A percentile compares a stretch with the other conserved stretches of the same genome.
phyloP scores from a whole-genome alignment of 306 rosid genomes.

The Lathyrus sativus region DNA sequence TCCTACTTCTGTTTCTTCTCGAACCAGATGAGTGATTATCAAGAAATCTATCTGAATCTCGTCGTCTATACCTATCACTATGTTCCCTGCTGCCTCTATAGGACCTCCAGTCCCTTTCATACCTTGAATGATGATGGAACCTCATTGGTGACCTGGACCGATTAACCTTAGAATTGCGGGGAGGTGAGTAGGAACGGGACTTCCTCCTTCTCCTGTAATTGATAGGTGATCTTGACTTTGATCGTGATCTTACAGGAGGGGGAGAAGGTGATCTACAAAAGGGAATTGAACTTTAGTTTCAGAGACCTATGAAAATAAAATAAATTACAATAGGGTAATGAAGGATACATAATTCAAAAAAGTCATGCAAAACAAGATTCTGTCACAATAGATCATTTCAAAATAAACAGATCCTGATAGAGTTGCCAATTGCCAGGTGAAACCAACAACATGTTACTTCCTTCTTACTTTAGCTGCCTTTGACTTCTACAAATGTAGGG shows the following conservation, averaged over 20 bases:
- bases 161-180: slow-evolving; percentile 59
- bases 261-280: slow-evolving; percentile 76
- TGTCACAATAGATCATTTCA: slow-evolving; percentile 13
- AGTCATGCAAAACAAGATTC: slow-evolving; percentile 4
- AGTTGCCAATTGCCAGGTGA: neutral
- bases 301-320: slow-evolving; percentile 23
- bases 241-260: slow-evolving; percentile 56
- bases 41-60: slow-evolving; percentile 66
- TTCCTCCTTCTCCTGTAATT: slow-evolving; percentile 66
- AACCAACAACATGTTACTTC: slow-evolving; percentile 10
- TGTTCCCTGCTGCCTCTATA: slow-evolving; percentile 69
- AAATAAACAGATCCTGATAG: slow-evolving; percentile 19
- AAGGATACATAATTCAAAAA: neutral
- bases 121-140: slow-evolving; percentile 53
- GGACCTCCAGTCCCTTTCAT: slow-evolving; percentile 62
- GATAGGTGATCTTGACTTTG: slow-evolving; percentile 88
- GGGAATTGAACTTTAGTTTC: slow-evolving; percentile 30
- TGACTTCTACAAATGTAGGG: slow-evolving; percentile 13
- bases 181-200: slow-evolving; percentile 90
- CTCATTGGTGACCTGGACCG: slow-evolving; percentile 86
- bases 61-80: slow-evolving; percentile 66
- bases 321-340: neutral
- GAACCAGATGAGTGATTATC: slow-evolving; percentile 58
- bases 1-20: slow-evolving; percentile 75
- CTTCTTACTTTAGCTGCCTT: neutral